These are phyloP conservation scores for Tylopilus subfusipes DNA, from an alignment of 768 basidiomycete genomes.

Conservation along the genomic window DNA sequence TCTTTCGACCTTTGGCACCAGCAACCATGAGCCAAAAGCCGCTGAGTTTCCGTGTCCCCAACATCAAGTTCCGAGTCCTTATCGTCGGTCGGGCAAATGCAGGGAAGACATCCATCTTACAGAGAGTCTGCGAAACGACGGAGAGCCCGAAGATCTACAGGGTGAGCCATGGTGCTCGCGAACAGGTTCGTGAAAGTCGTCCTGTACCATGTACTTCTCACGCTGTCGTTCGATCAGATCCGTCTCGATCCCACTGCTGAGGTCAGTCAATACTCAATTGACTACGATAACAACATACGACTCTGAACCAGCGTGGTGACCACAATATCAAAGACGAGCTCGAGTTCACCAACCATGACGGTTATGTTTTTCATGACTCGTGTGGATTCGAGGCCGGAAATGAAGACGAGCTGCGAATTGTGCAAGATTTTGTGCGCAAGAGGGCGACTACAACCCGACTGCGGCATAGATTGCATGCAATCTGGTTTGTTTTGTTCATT, in stretches of 20 bases:
- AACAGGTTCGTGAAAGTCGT: neutral
- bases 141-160: neutral
- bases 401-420: neutral
- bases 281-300: neutral
- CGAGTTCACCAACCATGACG: neutral
- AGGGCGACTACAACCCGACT: neutral
- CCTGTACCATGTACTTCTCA: neutral
- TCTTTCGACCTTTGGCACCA: too few relatives aligned
- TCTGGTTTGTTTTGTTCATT: neutral
- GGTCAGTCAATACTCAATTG: neutral
- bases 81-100: neutral
- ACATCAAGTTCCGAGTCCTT: neutral
- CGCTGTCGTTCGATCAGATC: neutral
- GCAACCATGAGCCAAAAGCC: neutral
- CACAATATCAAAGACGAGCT: neutral
- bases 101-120: neutral
- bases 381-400: neutral
- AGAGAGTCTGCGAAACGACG: neutral
- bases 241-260: neutral
- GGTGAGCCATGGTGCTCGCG: neutral
- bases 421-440: neutral
- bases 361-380: neutral
- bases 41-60: neutral
- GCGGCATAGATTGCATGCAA: neutral
- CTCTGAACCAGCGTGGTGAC: neutral